Conservation (phyloP, 306 rosid genomes). For the Cucumis cinereus region DNA sequence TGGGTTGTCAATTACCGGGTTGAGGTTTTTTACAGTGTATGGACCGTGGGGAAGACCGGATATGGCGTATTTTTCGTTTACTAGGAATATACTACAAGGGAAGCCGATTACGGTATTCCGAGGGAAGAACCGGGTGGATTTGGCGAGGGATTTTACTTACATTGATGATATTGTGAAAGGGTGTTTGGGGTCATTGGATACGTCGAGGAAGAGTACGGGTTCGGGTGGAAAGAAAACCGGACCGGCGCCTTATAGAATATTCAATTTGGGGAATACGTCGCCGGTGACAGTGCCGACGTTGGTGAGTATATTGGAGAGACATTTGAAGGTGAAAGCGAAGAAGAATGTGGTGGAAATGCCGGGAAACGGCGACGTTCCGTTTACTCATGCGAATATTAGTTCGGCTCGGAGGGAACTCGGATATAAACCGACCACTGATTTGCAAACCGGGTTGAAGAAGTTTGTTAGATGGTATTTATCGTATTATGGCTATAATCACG, state of each 20-base stretch:
- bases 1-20: slow-evolving; percentile 49
- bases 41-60: slow-evolving; percentile 78
- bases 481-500: slow-evolving; percentile 52
- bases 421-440: slow-evolving; percentile 59
- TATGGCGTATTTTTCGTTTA: slow-evolving; percentile 61
- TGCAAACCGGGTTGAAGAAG: slow-evolving; percentile 65
- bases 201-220: slow-evolving; percentile 45
- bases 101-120: slow-evolving; percentile 52
- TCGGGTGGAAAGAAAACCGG: slow-evolving; percentile 54
- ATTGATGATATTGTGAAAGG: slow-evolving; percentile 66
- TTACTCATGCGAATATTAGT: slow-evolving; percentile 52
- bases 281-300: slow-evolving; percentile 61
- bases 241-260: slow-evolving; percentile 43
- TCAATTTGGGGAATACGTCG: slow-evolving; percentile 55
- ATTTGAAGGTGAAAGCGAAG: slow-evolving; percentile 57
- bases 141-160: slow-evolving; percentile 59
- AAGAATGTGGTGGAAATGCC: slow-evolving; percentile 57
- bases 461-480: slow-evolving; percentile 63
- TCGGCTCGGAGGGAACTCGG: slow-evolving; percentile 47
- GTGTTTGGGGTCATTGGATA: slow-evolving; percentile 50
- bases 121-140: slow-evolving; percentile 43
- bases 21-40: slow-evolving; percentile 55
- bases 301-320: slow-evolving; percentile 43
- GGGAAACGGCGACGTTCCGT: slow-evolving; percentile 78
- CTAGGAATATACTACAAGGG: slow-evolving; percentile 44